Conservation (phyloP, 1,284 basidiomycete species). For the Ustilago bromivora region DNA sequence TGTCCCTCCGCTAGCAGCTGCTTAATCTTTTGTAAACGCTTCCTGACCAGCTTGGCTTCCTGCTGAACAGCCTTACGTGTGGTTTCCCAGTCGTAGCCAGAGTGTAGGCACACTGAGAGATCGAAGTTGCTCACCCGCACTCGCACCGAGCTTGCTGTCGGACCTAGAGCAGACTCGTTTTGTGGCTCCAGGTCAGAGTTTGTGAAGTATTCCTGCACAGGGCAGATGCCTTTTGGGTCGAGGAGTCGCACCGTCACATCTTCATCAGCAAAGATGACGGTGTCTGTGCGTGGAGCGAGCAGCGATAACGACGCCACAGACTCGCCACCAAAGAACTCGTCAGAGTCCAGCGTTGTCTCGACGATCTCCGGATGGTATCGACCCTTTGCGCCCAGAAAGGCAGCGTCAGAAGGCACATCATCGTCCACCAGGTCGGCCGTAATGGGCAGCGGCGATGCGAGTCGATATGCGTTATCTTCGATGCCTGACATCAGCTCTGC, state of each 20-base stretch:
- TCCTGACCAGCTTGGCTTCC: constrained; percentile 86
- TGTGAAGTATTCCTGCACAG: constrained; percentile 52
- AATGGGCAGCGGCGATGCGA: constrained; percentile 75
- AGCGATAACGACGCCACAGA: constrained; percentile 57
- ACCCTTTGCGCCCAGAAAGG: constrained; percentile 80
- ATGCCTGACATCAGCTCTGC: constrained; percentile 74
- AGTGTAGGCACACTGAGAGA: constrained; percentile 50
- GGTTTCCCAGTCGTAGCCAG: constrained; percentile 86
- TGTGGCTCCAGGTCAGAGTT: constrained; percentile 42
- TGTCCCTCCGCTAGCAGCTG: constrained; percentile 95
- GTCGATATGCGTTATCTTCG: constrained; percentile 84
- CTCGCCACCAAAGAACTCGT: constrained; percentile 71
- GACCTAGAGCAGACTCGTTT: constrained; percentile 27
- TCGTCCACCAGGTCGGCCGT: constrained; percentile 89
- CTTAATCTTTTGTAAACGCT: constrained; percentile 86
- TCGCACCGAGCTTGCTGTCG: constrained; percentile 42
- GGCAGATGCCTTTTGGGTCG: constrained; percentile 74
- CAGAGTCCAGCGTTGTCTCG: constrained; percentile 73
- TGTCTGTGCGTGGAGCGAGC: constrained; percentile 62
- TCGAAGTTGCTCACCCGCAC: constrained; percentile 51
- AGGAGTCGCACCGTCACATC: constrained; percentile 88
- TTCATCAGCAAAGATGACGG: constrained; percentile 77
- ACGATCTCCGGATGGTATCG: constrained; percentile 75
- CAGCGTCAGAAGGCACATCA: constrained; percentile 86
- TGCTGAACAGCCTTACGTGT: constrained; percentile 89